Conservation (phyloP, 2,329 filamentous ascomycete genomes). For the Cordyceps pruinosa region DNA sequence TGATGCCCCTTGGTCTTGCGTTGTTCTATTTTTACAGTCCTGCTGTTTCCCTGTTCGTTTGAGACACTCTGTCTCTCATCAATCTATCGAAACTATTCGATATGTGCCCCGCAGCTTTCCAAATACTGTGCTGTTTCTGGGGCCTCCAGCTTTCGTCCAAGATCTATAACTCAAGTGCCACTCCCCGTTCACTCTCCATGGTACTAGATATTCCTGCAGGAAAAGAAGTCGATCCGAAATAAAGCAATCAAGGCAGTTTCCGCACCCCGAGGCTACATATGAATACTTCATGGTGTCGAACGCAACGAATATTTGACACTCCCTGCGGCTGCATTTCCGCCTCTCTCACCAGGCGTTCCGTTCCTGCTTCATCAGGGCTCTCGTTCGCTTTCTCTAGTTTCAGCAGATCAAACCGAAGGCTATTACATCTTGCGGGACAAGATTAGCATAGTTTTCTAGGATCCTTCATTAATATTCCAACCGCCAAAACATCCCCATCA, state of each 20-base stretch:
- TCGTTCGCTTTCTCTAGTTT: neutral
- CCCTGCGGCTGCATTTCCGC: neutral
- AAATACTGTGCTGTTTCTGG: neutral
- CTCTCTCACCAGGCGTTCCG: neutral
- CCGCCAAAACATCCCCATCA: neutral
- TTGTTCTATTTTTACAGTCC: neutral
- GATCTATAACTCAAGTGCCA: neutral
- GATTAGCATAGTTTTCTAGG: neutral
- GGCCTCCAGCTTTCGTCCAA: too few relatives aligned
- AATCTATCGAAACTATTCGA: neutral
- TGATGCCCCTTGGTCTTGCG: neutral
- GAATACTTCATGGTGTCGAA: neutral
- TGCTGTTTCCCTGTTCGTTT: neutral
- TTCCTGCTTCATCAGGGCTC: neutral
- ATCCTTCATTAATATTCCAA: neutral
- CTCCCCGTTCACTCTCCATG: neutral
- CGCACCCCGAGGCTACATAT: too few relatives aligned
- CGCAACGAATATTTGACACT: neutral
- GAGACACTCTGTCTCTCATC: neutral
- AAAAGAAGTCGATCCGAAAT: neutral
- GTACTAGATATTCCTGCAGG: neutral
- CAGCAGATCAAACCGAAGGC: neutral
- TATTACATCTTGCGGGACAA: constrained; percentile 3
- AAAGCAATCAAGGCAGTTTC: too few relatives aligned
- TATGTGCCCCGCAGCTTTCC: neutral